Base-by-base conservation (phyloP, 257 asterid genomes). In the Striga asiatica region DNA sequence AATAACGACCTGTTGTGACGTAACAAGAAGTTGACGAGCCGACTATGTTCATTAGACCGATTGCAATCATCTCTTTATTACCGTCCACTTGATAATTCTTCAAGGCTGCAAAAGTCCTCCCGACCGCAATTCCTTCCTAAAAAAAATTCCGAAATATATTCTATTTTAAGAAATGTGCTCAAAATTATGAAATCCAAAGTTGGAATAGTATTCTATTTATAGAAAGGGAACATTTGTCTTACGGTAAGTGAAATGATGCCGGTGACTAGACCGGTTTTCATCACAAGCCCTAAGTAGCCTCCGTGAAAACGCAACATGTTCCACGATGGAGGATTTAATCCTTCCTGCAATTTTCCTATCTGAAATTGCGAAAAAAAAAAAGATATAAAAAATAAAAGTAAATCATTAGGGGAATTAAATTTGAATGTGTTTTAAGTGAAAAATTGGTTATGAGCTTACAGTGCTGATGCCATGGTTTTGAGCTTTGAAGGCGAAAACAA, bases 91-190 rank as follows among this genome's bases (percentile, higher is more conserved):
- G 89, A 34, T 82, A 82, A 71, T 82, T 80, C 74, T 80, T 85
- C 52, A 85, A 50, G 14, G 89, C 93, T 20, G 89, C 89, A 65
- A 85, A 85, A 20, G 95, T 85, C 58, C 95, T 78, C 35, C 95
- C 95, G 17, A 85, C 89, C 0, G 95, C 93, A 43, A 82, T 75
- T 28, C 93, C 95, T 76, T 85, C 95, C 93, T 85, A 77, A n/a
- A n/a, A n/a, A n/a, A n/a, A n/a, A n/a, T n/a, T n/a, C n/a, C n/a
- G n/a, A n/a, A n/a, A n/a, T n/a, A n/a, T n/a, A n/a, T n/a, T n/a
- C n/a, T n/a, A n/a, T n/a, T n/a, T n/a, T n/a, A n/a, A n/a, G n/a
- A n/a, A n/a, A n/a, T n/a, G n/a, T n/a, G n/a, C n/a, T n/a, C n/a
- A n/a, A n/a, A n/a, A n/a, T n/a, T n/a, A n/a, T n/a, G n/a, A n/a